Base-by-base conservation (phyloP, 345 rosid genomes). In the Gossypium longicalyx region DNA sequence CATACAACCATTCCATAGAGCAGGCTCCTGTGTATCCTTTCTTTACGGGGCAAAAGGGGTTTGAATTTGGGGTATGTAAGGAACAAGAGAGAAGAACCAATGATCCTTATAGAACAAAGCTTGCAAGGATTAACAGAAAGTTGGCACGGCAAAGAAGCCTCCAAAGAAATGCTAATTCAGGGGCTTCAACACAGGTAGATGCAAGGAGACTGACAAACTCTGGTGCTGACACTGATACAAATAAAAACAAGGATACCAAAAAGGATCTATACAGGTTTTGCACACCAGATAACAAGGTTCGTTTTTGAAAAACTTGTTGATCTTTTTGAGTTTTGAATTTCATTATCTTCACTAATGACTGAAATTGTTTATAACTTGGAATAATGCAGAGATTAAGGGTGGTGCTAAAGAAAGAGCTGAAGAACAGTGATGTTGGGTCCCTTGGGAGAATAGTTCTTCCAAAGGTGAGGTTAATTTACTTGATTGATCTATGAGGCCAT, bases 391-490 rank as follows among this genome's bases (percentile, higher is more conserved):
- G 73, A 73, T 81, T 94, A 69, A 89, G 87, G 76, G 67, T 85
- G 77, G 45, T 92, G 78, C 74, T 91, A 74, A 86, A 34, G 61
- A 94, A 90, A 81, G 79, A 80, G 54, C 71, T 94, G 79, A 89
- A 83, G 87, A 88, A 85, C 71, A 94, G 97, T 80, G 98, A 94
- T 80, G 97, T 94, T 34, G 89, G 92, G n/a, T 70, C 84, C 51
- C 89, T 89, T 45, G 92, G 97, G 44, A 89, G 97, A 81, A 92
- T 94, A 19, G 87, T 94, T 38, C 84, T 94, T 77, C 98, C 95
- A 80, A 94, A 89, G 98, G 98, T 92, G 47, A 82, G 82, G 38
- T 53, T 53, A 16, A 53, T 25, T 78, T 22, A 65, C 51, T 63
- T 71, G 66, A 53, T 53, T 53, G 22, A 17, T 16, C 20, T 22